phyloP scores from a whole-genome alignment of 2,329 filamentous ascomycete genomes.

The Colletotrichum phormii region DNA sequence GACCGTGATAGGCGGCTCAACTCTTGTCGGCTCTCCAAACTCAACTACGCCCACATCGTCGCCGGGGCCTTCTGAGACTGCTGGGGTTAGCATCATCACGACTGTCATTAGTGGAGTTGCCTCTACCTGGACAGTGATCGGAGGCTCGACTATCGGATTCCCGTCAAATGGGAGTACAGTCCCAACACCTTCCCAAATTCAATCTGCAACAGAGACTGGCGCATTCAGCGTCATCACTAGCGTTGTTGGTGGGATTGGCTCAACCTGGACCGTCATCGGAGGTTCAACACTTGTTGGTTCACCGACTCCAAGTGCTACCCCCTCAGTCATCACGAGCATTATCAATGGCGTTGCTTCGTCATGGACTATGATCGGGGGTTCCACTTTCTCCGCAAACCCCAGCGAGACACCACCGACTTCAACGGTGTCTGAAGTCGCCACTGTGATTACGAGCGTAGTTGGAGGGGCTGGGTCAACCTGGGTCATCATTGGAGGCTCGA shows the following conservation, averaged over 20 bases:
- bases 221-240: conserved; percentile 2
- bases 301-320: background rate
- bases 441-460: conserved; percentile 11
- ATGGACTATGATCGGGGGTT: background rate
- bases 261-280: background rate
- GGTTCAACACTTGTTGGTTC: background rate
- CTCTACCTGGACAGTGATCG: background rate
- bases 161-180: background rate
- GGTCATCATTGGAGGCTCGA: background rate
- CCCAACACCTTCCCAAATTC: background rate
- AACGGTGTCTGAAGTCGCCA: background rate
- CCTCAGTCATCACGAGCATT: background rate
- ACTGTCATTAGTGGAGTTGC: background rate
- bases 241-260: background rate
- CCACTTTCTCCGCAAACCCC: background rate
- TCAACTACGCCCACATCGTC: background rate
- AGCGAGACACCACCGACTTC: background rate
- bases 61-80: background rate
- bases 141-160: background rate
- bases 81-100: background rate
- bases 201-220: background rate
- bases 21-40: background rate
- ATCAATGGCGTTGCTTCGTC: background rate
- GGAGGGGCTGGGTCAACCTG: background rate
- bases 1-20: conserved; percentile 4